phyloP scores from a whole-genome alignment of 441 rosid genomes.

The Mallotus japonicus region DNA sequence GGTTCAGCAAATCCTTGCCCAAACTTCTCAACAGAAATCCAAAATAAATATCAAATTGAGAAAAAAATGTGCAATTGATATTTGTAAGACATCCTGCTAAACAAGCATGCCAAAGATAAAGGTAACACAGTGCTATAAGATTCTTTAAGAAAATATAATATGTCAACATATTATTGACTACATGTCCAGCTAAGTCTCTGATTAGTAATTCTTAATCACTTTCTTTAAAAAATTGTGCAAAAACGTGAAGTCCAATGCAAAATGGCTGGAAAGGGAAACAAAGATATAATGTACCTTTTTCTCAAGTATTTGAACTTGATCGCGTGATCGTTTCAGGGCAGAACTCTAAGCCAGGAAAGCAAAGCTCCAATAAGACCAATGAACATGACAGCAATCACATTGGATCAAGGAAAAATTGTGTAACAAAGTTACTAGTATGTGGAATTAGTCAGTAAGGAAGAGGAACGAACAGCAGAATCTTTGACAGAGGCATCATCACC shows the following conservation, averaged over 20 bases:
- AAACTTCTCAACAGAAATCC: neutral
- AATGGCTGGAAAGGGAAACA: neutral
- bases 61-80: neutral
- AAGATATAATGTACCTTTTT: conserved; percentile 47
- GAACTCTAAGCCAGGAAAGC: conserved; percentile 55
- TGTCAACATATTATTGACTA: neutral
- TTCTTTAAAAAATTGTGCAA: neutral
- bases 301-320: conserved; percentile 63
- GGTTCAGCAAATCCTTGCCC: neutral
- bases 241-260: neutral
- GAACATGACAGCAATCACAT: neutral
- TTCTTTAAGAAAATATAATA: neutral
- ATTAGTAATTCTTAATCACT: neutral
- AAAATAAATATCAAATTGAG: neutral
- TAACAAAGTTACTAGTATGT: neutral
- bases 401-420: neutral
- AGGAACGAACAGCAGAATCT: conserved; percentile 78
- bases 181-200: neutral
- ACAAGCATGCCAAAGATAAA: neutral
- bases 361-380: conserved; percentile 9
- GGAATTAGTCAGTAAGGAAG: conserved; percentile 7
- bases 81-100: neutral
- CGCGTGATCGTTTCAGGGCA: conserved; percentile 63
- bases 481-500: conserved; percentile 78
- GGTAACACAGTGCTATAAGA: neutral